Evolutionary conservation across 768 basidiomycete species (phyloP).

Genomic region (Chalciporus chontae): DNA sequence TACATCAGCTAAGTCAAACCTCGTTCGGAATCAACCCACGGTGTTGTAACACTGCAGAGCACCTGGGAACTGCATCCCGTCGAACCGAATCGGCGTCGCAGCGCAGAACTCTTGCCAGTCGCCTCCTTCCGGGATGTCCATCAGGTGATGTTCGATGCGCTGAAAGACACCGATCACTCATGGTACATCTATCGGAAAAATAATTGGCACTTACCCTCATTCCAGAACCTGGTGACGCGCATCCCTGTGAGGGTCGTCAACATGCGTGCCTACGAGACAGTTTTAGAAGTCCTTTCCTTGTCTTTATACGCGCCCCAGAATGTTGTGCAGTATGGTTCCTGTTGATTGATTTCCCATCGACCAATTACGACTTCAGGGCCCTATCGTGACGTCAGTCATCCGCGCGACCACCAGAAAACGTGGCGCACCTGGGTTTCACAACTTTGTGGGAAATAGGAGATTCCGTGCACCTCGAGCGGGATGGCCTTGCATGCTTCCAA

Average conservation of each 20-base stretch:
- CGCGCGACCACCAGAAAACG: neutral
- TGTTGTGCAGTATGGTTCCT: conserved; percentile 26
- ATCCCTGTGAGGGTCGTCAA: conserved; percentile 17
- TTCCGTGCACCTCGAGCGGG: conserved; percentile 24
- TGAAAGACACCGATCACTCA: conserved; percentile 1
- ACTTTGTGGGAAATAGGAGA: neutral
- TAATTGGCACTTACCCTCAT: conserved; percentile 18
- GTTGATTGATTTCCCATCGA: conserved; percentile 24
- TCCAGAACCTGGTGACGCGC: conserved; percentile 21
- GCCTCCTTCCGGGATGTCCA: conserved; percentile 23
- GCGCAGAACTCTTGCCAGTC: conserved; percentile 34
- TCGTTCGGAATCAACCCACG: conserved; percentile 2
- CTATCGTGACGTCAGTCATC: conserved; percentile 6
- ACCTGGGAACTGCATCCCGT: conserved; percentile 23
- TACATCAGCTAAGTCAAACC: neutral
- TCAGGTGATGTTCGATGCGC: conserved; percentile 30
- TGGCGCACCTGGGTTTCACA: conserved; percentile 23
- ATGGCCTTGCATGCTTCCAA: conserved; percentile 26
- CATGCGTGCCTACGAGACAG: neutral
- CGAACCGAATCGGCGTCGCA: conserved; percentile 29
- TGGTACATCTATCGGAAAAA: no score
- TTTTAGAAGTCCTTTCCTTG: conserved; percentile 17
- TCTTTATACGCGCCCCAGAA: conserved; percentile 28
- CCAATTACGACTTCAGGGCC: conserved; percentile 19
- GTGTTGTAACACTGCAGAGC: conserved; percentile 19